These are phyloP conservation scores for Leccinum imitatum DNA, from an alignment of 768 basidiomycete genomes.

Conservation along the genomic window DNA sequence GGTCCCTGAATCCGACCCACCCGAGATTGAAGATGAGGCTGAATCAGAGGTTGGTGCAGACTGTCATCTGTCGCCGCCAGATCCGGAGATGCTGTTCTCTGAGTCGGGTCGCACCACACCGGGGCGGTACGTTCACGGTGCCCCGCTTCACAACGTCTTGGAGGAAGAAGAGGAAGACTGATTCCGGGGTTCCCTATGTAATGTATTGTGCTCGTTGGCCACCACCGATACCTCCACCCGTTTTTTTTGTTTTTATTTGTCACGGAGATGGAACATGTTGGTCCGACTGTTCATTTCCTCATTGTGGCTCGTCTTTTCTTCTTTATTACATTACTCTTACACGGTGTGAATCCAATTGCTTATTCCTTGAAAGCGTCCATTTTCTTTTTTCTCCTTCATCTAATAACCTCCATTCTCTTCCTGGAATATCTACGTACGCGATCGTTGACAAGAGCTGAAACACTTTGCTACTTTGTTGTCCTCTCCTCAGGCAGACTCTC, in stretches of 20 bases:
- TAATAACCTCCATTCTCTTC: constrained; percentile 20
- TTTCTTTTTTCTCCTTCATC: constrained; percentile 9
- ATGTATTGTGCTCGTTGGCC: constrained; percentile 21
- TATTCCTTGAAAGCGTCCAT: constrained; percentile 5
- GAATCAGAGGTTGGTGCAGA: constrained; percentile 25
- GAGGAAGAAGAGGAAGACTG: constrained; percentile 77
- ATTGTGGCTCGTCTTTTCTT: background rate
- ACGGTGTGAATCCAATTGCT: constrained; percentile 13
- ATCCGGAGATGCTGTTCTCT: constrained; percentile 34
- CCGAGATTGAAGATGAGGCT: constrained; percentile 30
- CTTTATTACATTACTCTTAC: constrained; percentile 1
- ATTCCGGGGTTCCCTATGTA: constrained; percentile 15
- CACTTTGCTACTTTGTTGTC: constrained; percentile 25
- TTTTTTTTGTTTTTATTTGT: constrained; percentile 6
- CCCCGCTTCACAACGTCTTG: constrained; percentile 81
- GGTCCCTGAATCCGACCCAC: constrained; percentile 22
- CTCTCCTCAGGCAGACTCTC: constrained; percentile 17
- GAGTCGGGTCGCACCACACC: constrained; percentile 63
- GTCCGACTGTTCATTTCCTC: constrained; percentile 6
- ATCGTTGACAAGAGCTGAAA: constrained; percentile 20
- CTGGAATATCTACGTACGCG: constrained; percentile 18
- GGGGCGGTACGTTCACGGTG: constrained; percentile 76
- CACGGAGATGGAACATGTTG: constrained; percentile 10
- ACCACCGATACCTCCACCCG: constrained; percentile 27
- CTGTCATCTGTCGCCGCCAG: constrained; percentile 33